phyloP scores from a whole-genome alignment of 2,329 filamentous ascomycete species.

The Mycosphaerelloides madeirae region DNA sequence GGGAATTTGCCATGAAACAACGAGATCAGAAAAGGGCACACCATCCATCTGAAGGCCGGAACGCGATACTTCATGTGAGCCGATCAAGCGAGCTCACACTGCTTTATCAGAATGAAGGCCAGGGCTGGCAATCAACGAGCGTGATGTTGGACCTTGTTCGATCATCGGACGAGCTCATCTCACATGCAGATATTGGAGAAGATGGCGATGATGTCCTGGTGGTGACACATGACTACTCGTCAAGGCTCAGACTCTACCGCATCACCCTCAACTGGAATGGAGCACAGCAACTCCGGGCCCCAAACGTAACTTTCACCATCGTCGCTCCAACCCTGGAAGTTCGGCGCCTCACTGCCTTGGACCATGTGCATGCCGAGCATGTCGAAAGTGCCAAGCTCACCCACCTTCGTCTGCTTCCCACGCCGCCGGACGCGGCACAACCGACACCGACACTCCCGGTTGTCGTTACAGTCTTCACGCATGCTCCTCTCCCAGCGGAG shows the following conservation, averaged over 20 bases:
- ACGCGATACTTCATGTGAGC: constrained; percentile 72
- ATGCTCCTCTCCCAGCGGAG: constrained; percentile 36
- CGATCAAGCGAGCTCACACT: constrained; percentile 69
- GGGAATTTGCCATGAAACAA: constrained; percentile 61
- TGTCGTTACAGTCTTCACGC: constrained; percentile 68
- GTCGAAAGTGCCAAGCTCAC: constrained; percentile 24
- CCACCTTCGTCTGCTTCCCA: constrained; percentile 26
- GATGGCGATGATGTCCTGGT: constrained; percentile 56
- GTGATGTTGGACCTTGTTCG: constrained; percentile 50
- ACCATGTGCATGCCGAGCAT: constrained; percentile 26
- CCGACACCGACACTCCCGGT: constrained; percentile 42
- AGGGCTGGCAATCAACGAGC: constrained; percentile 64
- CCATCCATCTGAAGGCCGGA: constrained; percentile 66
- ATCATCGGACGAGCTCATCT: constrained; percentile 61
- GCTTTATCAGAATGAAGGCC: constrained; percentile 70
- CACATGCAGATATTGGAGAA: constrained; percentile 66
- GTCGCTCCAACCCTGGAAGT: constrained; percentile 29
- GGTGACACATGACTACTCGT: constrained; percentile 63
- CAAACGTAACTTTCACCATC: constrained; percentile 21
- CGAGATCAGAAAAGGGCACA: constrained; percentile 60
- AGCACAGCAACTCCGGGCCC: constrained; percentile 32
- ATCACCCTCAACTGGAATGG: constrained; percentile 70
- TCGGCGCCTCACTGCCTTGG: constrained; percentile 24
- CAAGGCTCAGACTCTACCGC: constrained; percentile 69
- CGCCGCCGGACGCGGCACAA: constrained; percentile 55